Evolutionary conservation across 1,284 basidiomycete species (phyloP).

Genomic region (Thelephora terrestris): DNA sequence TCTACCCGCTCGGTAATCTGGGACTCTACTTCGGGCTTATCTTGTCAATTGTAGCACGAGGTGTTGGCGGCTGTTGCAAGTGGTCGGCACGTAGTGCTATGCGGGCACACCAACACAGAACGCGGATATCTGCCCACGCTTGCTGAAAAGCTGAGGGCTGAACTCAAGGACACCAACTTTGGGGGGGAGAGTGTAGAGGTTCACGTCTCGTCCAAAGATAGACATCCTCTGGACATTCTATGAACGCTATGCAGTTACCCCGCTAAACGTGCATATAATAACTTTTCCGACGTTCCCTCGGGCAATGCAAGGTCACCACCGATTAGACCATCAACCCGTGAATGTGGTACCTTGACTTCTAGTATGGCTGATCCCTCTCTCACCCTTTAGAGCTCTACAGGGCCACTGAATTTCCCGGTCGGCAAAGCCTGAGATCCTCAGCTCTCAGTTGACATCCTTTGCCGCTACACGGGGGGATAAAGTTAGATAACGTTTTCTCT

Average conservation of each 20-base stretch:
- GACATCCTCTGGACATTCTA: slow-evolving; percentile 46
- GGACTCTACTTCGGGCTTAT: background rate
- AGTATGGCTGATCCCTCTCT: too few species aligned
- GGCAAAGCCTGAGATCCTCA: too few species aligned
- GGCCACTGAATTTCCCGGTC: too few species aligned
- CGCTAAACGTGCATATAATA: too few species aligned
- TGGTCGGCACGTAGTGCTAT: slow-evolving; percentile 71
- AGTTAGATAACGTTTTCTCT: too few species aligned
- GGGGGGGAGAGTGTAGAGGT: slow-evolving; percentile 32
- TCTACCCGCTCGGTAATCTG: slow-evolving; percentile 9
- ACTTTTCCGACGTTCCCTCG: too few species aligned
- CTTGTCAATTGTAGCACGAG: slow-evolving; percentile 52
- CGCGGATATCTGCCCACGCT: slow-evolving; percentile 74
- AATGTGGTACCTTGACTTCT: too few species aligned
- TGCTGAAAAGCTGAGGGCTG: slow-evolving; percentile 46
- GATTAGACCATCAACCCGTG: too few species aligned
- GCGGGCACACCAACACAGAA: slow-evolving; percentile 77
- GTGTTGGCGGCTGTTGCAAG: slow-evolving; percentile 66
- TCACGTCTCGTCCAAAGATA: slow-evolving; percentile 48
- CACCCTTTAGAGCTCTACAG: too few species aligned
- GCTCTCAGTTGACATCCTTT: too few species aligned
- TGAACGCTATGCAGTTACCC: slow-evolving; percentile 1
- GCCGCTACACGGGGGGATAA: too few species aligned
- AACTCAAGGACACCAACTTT: slow-evolving; percentile 31
- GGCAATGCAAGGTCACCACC: too few species aligned